phyloP scores from a whole-genome alignment of 352 stramenopile species.

The Halophytophthora batemanensis region DNA sequence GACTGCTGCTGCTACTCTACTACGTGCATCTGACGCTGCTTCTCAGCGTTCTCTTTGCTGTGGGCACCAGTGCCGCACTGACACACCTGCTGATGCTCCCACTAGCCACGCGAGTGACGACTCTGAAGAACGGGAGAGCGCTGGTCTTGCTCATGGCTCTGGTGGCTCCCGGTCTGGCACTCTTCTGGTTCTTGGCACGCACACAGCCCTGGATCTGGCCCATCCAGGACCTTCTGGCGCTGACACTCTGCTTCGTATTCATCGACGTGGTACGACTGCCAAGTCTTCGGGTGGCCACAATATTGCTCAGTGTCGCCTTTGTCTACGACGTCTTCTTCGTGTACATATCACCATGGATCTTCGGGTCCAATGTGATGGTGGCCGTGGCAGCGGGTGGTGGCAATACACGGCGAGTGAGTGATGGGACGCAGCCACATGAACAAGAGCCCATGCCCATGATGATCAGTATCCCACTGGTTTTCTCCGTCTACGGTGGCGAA shows the following conservation, averaged over 20 bases:
- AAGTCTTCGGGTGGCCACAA: conserved; percentile 74
- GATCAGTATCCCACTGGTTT: conserved; percentile 87
- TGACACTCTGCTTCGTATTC: conserved; percentile 89
- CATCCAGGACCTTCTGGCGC: conserved; percentile 86
- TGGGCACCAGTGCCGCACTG: conserved; percentile 44
- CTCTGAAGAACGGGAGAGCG: conserved; percentile 10
- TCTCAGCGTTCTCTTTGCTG: conserved; percentile 55
- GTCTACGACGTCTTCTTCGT: conserved; percentile 95
- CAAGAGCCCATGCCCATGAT: conserved; percentile 42
- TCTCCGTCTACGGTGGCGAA: conserved; percentile 86
- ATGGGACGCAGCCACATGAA: conserved; percentile 2
- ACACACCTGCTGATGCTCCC: conserved; percentile 45
- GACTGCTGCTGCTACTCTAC: conserved; percentile 59
- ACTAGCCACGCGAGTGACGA: conserved; percentile 20
- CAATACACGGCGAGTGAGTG: conserved; percentile 11
- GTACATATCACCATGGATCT: conserved; percentile 86
- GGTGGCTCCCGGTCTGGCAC: conserved; percentile 16
- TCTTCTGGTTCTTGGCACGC: conserved; percentile 63
- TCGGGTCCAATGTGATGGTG: conserved; percentile 89
- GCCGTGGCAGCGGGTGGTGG: conserved; percentile 82
- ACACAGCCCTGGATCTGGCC: conserved; percentile 72
- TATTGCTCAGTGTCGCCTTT: conserved; percentile 86
- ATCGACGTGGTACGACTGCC: conserved; percentile 79
- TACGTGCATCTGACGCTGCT: conserved; percentile 57
- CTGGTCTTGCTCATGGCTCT: conserved; percentile 21